phyloP scores from a whole-genome alignment of 2,329 filamentous ascomycete genomes.

The Fusarium circinatum region DNA sequence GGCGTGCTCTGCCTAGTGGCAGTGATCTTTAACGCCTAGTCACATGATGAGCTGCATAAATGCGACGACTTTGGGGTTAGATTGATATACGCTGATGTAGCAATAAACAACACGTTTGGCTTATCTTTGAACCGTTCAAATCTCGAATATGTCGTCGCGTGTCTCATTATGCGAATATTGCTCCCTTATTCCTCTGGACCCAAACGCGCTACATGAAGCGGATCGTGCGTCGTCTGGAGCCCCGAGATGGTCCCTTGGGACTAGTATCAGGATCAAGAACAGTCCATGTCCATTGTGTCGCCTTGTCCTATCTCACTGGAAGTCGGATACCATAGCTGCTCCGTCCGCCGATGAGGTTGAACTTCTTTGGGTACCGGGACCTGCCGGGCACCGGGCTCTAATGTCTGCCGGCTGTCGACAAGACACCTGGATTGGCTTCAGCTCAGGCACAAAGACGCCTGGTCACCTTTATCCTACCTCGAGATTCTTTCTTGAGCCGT shows the following conservation, averaged over 20 bases:
- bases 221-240: too few relatives aligned
- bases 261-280: rapidly evolving
- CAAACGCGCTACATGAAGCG: too few relatives aligned
- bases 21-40: background rate
- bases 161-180: background rate
- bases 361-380: rapidly evolving
- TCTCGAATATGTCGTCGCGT: rapidly evolving
- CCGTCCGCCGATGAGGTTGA: rapidly evolving
- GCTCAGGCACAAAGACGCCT: rapidly evolving
- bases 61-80: background rate
- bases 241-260: background rate
- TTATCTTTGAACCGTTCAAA: rapidly evolving
- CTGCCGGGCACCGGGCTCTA: rapidly evolving
- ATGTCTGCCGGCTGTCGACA: too few relatives aligned
- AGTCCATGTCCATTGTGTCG: background rate
- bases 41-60: background rate
- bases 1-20: background rate
- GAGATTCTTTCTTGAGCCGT: rapidly evolving
- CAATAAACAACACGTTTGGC: rapidly evolving
- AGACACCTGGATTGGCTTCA: background rate
- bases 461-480: rapidly evolving
- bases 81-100: rapidly evolving
- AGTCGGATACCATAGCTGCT: rapidly evolving
- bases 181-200: background rate
- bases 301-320: rapidly evolving